Conservation (phyloP, 192 early-diverging fungal species). For the Dissophora globulifera region DNA sequence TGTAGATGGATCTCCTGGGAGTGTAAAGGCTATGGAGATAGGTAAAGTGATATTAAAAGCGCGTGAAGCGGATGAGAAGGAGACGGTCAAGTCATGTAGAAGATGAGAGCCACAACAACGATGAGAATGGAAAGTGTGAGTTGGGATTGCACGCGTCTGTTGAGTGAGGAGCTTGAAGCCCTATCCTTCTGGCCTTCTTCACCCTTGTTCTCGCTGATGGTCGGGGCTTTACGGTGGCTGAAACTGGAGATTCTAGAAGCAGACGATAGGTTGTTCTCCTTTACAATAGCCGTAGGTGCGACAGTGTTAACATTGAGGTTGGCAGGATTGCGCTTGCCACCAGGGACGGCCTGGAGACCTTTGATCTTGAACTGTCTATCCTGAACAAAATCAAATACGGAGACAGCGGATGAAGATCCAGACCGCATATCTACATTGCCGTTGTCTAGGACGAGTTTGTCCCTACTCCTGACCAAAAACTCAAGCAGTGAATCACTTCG, state of each 20-base stretch:
- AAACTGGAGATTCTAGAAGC: no score
- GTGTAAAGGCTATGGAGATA: no score
- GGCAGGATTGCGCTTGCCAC: slow-evolving; percentile 39
- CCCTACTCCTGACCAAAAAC: neutral
- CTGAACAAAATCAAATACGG: slow-evolving; percentile 12
- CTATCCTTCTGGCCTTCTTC: neutral
- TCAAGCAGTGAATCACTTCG: neutral
- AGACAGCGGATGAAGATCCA: neutral
- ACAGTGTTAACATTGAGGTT: slow-evolving; percentile 12
- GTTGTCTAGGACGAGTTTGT: neutral
- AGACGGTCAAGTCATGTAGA: no score
- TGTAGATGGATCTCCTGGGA: no score
- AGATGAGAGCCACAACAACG: no score
- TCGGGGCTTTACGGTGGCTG: neutral
- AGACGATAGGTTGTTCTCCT: no score
- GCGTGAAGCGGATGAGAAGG: no score
- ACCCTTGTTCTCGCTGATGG: neutral
- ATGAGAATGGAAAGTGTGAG: no score
- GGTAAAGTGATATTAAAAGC: no score
- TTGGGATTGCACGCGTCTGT: no score
- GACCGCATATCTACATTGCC: neutral
- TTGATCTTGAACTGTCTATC: slow-evolving; percentile 43
- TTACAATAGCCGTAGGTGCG: neutral
- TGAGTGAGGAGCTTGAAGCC: no score
- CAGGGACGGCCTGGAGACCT: slow-evolving; percentile 11